A percentile compares a stretch with the other conserved stretches of the same genome.
These are phyloP conservation scores for Globisporangium uncinulatum DNA, from an alignment of 352 stramenopile species.

Conservation along the genomic window DNA sequence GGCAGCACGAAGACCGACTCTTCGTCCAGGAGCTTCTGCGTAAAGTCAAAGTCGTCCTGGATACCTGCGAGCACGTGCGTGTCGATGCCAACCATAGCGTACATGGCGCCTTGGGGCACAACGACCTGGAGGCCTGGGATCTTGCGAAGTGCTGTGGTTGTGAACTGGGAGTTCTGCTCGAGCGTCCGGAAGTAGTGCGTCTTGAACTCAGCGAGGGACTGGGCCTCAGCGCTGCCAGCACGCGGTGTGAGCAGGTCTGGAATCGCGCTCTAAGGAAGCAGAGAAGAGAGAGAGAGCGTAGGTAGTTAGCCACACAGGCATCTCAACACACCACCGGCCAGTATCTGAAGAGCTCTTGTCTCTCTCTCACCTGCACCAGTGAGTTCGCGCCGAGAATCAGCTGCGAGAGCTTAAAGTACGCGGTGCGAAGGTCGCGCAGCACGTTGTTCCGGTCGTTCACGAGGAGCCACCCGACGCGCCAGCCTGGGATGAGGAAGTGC, in stretches of 20 bases:
- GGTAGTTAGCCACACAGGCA: too few relatives aligned
- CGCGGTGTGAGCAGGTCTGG: constrained; percentile 74
- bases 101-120: constrained; percentile 93
- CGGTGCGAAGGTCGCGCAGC: constrained; percentile 78
- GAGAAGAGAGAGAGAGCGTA: not conserved
- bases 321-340: too few relatives aligned
- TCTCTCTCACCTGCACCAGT: constrained; percentile 49
- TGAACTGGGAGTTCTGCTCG: constrained; percentile 85
- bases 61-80: constrained; percentile 69
- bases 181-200: constrained; percentile 74
- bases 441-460: constrained; percentile 89
- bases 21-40: constrained; percentile 91
- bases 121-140: constrained; percentile 87
- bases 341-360: too few relatives aligned
- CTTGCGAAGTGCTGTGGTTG: constrained; percentile 56
- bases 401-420: constrained; percentile 91
- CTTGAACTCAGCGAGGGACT: constrained; percentile 78
- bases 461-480: constrained; percentile 94
- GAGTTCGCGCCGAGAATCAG: constrained; percentile 90
- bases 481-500: constrained; percentile 94
- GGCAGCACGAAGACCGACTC: constrained; percentile 95
- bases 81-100: constrained; percentile 88
- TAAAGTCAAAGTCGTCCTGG: constrained; percentile 91
- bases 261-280: constrained; percentile 40
- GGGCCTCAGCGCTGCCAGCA: constrained; percentile 47